phyloP scores from a whole-genome alignment of 202 grass and related monocot species.

The Bolboschoenoplectus hybrid region DNA sequence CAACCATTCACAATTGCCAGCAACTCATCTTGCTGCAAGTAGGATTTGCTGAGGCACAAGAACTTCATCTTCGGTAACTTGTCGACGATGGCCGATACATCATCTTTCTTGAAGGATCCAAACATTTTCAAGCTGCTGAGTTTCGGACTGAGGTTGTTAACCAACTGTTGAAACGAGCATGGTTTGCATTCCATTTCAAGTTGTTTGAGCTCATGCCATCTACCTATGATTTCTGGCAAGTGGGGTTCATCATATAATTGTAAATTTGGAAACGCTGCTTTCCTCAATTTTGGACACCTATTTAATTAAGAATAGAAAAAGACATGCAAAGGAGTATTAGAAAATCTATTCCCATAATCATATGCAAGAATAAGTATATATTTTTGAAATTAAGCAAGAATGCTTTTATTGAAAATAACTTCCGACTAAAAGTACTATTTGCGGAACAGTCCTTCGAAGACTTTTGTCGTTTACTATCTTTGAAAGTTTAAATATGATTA shows the following conservation, averaged over 20 bases:
- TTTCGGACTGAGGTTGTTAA: constrained; percentile 39
- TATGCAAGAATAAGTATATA: neutral
- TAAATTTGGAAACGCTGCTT: constrained; percentile 49
- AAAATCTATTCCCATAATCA: neutral
- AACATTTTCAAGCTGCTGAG: constrained; percentile 47
- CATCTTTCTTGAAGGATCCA: constrained; percentile 69
- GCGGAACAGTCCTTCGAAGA: neutral
- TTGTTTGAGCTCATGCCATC: constrained; percentile 56
- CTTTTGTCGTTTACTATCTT: neutral
- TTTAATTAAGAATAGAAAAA: neutral
- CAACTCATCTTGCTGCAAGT: constrained; percentile 56
- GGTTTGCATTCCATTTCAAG: constrained; percentile 75
- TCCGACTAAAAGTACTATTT: neutral
- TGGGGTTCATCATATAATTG: constrained; percentile 47
- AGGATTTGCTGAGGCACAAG: constrained; percentile 64
- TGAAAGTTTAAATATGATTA: neutral
- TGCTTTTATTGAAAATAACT: constrained; percentile 1
- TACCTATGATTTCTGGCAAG: constrained; percentile 52
- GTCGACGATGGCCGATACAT: constrained; percentile 42
- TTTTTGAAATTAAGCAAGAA: neutral
- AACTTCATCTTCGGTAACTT: constrained; percentile 40
- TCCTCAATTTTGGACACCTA: constrained; percentile 58
- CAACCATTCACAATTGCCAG: constrained; percentile 57
- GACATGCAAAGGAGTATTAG: neutral
- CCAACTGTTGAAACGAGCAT: constrained; percentile 50